Percentiles rank a stretch among this genome's conserved stretches.
phyloP scores from a whole-genome alignment of 2,329 filamentous ascomycete species.

The Hypoxylon sp. region DNA sequence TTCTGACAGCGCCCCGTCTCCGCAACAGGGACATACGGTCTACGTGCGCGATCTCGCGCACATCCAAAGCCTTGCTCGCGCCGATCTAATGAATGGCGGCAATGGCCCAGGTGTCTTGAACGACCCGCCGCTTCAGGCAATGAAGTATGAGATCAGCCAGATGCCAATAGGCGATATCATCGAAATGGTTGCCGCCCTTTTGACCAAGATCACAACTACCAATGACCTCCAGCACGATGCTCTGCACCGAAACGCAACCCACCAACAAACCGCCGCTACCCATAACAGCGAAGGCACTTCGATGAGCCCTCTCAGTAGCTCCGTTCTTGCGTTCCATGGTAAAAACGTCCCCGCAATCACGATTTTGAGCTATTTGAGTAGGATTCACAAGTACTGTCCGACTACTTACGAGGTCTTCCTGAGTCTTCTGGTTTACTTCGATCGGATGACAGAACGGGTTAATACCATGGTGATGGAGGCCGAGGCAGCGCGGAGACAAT shows the following conservation, averaged over 20 bases:
- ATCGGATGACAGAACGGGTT: slow-evolving; percentile 97
- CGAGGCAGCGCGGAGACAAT: slow-evolving; percentile 64
- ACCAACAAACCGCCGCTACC: slow-evolving; percentile 65
- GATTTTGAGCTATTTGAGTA: slow-evolving; percentile 92
- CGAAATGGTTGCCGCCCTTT: slow-evolving; percentile 95
- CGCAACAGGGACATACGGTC: slow-evolving; percentile 68
- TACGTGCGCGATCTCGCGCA: slow-evolving; percentile 90
- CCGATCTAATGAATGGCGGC: slow-evolving; percentile 74
- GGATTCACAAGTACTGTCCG: slow-evolving; percentile 98
- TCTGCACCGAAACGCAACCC: slow-evolving; percentile 77
- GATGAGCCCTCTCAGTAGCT: slow-evolving; percentile 69
- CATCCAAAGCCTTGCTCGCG: slow-evolving; percentile 87
- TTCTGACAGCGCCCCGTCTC: slow-evolving; percentile 54
- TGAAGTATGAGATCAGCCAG: slow-evolving; percentile 91
- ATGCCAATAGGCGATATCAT: slow-evolving; percentile 99
- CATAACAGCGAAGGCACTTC: slow-evolving; percentile 65
- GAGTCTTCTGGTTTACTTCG: slow-evolving; percentile 95
- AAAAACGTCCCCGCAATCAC: slow-evolving; percentile 98
- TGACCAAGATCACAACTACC: slow-evolving; percentile 97
- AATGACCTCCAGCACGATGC: slow-evolving; percentile 96
- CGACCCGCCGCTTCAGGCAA: slow-evolving; percentile 65
- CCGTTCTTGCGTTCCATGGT: slow-evolving; percentile 93
- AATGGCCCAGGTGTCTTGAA: slow-evolving; percentile 62
- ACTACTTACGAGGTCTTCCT: slow-evolving; percentile 99
- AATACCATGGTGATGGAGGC: slow-evolving; percentile 82